Base-by-base conservation (phyloP, 2,329 filamentous ascomycete species). In the Colletotrichum chlorophyti region DNA sequence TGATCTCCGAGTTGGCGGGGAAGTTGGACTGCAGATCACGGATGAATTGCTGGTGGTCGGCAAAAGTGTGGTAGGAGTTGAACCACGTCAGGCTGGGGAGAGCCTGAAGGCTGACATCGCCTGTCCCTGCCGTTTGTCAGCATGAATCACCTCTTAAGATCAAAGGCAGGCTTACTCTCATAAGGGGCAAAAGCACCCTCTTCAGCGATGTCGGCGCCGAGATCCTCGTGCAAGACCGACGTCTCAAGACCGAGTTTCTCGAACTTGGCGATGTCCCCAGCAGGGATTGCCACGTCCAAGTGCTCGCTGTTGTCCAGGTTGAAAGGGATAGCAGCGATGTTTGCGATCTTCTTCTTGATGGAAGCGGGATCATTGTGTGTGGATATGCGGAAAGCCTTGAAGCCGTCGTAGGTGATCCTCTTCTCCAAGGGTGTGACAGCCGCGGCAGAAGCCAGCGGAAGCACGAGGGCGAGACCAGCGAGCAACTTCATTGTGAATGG, bases 41-140 rank as follows among this genome's bases (percentile, higher is more conserved):
- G 24, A 84, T 71, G 61, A 76, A 86, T 23, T 75, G 67, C 12
- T 79, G 57, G 64, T 85, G 83, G 57, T 83, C 78, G 3, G 71
- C 71, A 57, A 83, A 84, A 1, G 70, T 32, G 62, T 86, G 83
- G 65, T 85, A 86, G 2, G 73, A 74, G 53, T 79, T 74, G 70
- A 84, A 86, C 76, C 80, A 85, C 8, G 76, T 69, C 26, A 67
- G 55, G 58, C 68, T 67, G 37, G 66, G 65, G 4, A 67, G 62
- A 1, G 46, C 45, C 35, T 47, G 50, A 3, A 55, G 17, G 6
- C n/a, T 43, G 7, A 32, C 32, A n/a, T 45, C 42, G 10, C 24
- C 50, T 2, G 46, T 60, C 7, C 48, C 58, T 41, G 43, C 14
- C 21, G 3, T 9, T 17, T 21, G 9, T 41, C 19, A 48, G 63